Evolutionary conservation across 768 basidiomycete species (phyloP), one percentile per base, ranked within the genome.

Genomic region (Agaricus bisporus): DNA sequence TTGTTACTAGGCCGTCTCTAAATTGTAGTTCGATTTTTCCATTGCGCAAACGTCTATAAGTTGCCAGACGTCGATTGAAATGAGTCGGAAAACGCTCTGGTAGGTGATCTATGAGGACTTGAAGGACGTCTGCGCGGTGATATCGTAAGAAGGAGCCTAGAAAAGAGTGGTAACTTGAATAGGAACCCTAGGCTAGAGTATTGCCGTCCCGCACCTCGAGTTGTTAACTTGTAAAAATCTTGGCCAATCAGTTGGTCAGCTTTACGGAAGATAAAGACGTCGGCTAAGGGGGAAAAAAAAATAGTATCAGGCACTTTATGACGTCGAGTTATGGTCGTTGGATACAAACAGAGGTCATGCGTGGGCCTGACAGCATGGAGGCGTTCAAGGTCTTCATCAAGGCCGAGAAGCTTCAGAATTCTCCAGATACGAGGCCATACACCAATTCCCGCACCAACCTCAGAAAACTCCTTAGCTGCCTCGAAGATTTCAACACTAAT

Each of bases 101-200:
- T 20, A 83, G 62, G 56, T 74, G 66, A 4, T 71, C 64, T 11
- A 82, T 63, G n/a, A 83, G 61, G 14, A 75, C 70, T 25, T 69
- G 58, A 28, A 77, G 76, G 26, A 82, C 75, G 51, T 82, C 78
- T 2, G 77, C 71, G 28, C 82, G 72, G 57, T 81, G 80, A 54
- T 78, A 68, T 57, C 43, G 63, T 26, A 58, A 56, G 55, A 56
- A 64, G 48, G 44, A 60, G 47, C 53, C 70, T 69, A 52, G 4
- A 20, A 39, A 45, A 29, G 3, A 11, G 5, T 12, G 15, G 17
- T 22, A 4, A 22, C 22, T 37, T 36, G 26, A 48, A 22, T 25
- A n/a, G 4, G 29, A 29, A 8, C 10, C 26, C n/a, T n/a, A 41
- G 4, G 11, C 25, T 11, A 11, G 44, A 26, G 4, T 22, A 44